Percentiles rank a stretch among this genome's conserved stretches.
These are phyloP conservation scores for Magnaporthiopsis incrustans DNA, from an alignment of 2,329 filamentous ascomycete species.

Conservation along the genomic window DNA sequence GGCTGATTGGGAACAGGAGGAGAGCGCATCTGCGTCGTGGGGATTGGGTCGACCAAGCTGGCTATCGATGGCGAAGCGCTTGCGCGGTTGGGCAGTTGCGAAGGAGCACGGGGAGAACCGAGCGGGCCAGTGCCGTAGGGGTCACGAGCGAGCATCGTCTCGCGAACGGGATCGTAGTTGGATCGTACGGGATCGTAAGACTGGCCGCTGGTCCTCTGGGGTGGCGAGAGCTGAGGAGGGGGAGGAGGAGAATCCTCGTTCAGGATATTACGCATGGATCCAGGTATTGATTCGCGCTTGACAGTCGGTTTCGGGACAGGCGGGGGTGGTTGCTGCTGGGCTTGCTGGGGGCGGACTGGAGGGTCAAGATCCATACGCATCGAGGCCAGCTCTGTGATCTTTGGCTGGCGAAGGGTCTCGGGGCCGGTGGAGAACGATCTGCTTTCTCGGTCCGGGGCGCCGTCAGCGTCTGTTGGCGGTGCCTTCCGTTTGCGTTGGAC, in stretches of 20 bases:
- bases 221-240: constrained; percentile 33
- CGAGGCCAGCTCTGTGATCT: constrained; percentile 31
- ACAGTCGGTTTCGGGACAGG: constrained; percentile 33
- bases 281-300: constrained; percentile 43
- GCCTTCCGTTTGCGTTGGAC: constrained; percentile 48
- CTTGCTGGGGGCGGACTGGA: constrained; percentile 14
- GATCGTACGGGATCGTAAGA: constrained; percentile 85
- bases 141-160: constrained; percentile 50
- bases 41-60: constrained; percentile 72
- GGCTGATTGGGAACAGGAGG: constrained; percentile 19
- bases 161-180: constrained; percentile 57
- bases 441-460: not conserved
- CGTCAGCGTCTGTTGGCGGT: constrained; percentile 21
- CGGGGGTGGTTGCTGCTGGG: constrained; percentile 19
- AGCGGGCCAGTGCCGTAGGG: constrained; percentile 36
- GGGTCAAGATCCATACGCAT: constrained; percentile 27
- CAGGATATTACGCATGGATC: constrained; percentile 48
- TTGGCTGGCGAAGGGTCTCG: constrained; percentile 25
- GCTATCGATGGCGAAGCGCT: constrained; percentile 88
- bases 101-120: constrained; percentile 42
- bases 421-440: not conserved
- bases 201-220: constrained; percentile 61
- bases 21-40: constrained; percentile 27
- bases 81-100: constrained; percentile 54
- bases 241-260: constrained; percentile 42